These are phyloP conservation scores for Monilinia vaccinii-corymbosi DNA, from an alignment of 2,329 filamentous ascomycete species.

Conservation along the genomic window DNA sequence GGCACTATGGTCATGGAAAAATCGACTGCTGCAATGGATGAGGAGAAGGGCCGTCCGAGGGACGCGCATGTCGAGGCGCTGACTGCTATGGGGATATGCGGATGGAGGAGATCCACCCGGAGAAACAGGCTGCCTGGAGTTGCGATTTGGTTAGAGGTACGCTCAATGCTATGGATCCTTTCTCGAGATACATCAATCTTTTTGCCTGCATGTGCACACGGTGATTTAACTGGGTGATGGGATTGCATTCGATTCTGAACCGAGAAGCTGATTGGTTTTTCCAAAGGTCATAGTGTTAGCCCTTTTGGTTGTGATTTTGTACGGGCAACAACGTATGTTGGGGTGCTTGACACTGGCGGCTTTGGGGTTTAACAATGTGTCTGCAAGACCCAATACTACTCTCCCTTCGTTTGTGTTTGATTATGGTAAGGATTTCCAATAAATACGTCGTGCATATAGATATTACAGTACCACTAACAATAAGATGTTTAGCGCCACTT, in stretches of 20 bases:
- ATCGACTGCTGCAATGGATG: neutral
- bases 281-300: conserved; percentile 6
- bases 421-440: conserved; percentile 33
- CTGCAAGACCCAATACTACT: conserved; percentile 13
- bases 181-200: neutral
- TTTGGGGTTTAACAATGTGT: neutral
- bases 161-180: neutral
- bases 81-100: neutral
- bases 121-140: neutral
- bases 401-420: conserved; percentile 37
- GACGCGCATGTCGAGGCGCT: neutral
- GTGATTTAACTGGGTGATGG: neutral
- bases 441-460: neutral
- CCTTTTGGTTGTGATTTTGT: conserved; percentile 1
- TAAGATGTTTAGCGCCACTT: conserved; percentile 35
- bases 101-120: neutral
- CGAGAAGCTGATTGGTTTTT: neutral
- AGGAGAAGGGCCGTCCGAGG: conserved; percentile 2
- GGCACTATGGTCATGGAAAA: neutral
- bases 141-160: conserved; percentile 16
- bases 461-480: neutral
- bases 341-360: conserved; percentile 1
- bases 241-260: conserved; percentile 13
- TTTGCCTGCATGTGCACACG: neutral
- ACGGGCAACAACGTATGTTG: conserved; percentile 3